Evolutionary conservation across 495 filamentous ascomycete genomes (phyloP), one percentile per base, ranked within the genome.

Genomic region (Parathielavia appendiculata): DNA sequence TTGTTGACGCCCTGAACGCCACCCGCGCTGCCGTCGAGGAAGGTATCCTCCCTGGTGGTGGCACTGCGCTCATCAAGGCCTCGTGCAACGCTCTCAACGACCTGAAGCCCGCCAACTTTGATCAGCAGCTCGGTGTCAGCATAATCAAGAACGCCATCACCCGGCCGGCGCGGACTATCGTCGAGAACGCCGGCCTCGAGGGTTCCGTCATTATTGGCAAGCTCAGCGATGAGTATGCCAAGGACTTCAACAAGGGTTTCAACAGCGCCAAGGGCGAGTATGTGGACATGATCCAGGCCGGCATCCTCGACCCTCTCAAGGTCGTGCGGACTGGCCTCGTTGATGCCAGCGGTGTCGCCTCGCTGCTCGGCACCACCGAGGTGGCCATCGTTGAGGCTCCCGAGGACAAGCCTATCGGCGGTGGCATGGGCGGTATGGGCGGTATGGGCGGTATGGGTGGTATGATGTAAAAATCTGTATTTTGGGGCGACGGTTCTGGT

Each of bases 291-390:
- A 96, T 98, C 73, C 73, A 84, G 61, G 81, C 89, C 58, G 93
- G 93, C 86, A 97, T 98, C 73, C 87, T 98, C 65, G 93, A 98
- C 70, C 93, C 93, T 48, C 86, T 98, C 81, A 98, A 98, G 88
- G 93, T 98, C 62, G 93, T 98, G 68, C 90, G 93, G 64, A 98
- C 92, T 60, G 90, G 88, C 55, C 84, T 98, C 38, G 82, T 92
- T 69, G 93, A 98, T 73, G 93, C 93, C 68, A 90, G 86, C 73
- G 93, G 93, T 79, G 93, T 98, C 65, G 92, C 93, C 43, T 97
- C 92, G 53, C 83, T 98, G 56, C 88, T 98, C 62, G 93, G 93
- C 74, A 98, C 93, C 65, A 98, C 95, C 61, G 93, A 98, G 76
- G 92, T 96, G 59, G 91, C 92, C 53, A 92, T 98, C 60, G 90